Conservation (phyloP, 768 basidiomycete genomes). For the Aureoboletus auriporus region DNA sequence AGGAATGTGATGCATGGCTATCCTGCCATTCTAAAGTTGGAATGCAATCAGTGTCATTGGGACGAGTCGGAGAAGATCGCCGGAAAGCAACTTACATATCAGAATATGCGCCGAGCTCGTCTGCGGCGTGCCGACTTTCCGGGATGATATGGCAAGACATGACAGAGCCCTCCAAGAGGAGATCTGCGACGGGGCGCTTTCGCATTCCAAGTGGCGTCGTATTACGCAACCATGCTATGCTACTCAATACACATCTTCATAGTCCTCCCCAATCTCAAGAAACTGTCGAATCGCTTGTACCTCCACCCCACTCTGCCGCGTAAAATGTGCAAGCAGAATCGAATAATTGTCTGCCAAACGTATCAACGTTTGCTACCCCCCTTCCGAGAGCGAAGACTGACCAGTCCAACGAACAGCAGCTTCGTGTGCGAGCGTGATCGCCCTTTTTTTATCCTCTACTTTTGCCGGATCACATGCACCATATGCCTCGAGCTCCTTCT, state of each 20-base stretch:
- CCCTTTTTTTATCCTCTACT: conserved; percentile 73
- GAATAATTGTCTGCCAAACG: conserved; percentile 60
- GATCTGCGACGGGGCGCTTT: neutral
- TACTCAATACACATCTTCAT: conserved; percentile 62
- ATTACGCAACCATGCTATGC: conserved; percentile 14
- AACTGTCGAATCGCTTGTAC: conserved; percentile 61
- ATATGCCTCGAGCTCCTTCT: conserved; percentile 70
- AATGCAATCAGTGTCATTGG: conserved; percentile 8
- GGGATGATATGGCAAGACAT: conserved; percentile 5
- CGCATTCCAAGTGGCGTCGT: conserved; percentile 3
- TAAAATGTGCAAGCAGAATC: conserved; percentile 61
- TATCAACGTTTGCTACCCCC: conserved; percentile 1
- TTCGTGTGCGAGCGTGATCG: conserved; percentile 73
- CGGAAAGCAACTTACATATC: neutral
- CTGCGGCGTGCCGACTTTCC: conserved; percentile 21
- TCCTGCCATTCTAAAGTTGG: conserved; percentile 16
- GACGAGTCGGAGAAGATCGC: conserved; percentile 5
- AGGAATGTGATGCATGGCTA: neutral
- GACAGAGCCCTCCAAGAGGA: neutral
- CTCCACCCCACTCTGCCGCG: conserved; percentile 55
- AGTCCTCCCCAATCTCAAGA: conserved; percentile 66
- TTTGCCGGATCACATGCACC: conserved; percentile 82
- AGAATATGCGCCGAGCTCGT: neutral
- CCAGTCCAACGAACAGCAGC: conserved; percentile 88
- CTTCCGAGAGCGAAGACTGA: conserved; percentile 34